phyloP scores from a whole-genome alignment of 257 asterid species.

The Solanum sejunctum region DNA sequence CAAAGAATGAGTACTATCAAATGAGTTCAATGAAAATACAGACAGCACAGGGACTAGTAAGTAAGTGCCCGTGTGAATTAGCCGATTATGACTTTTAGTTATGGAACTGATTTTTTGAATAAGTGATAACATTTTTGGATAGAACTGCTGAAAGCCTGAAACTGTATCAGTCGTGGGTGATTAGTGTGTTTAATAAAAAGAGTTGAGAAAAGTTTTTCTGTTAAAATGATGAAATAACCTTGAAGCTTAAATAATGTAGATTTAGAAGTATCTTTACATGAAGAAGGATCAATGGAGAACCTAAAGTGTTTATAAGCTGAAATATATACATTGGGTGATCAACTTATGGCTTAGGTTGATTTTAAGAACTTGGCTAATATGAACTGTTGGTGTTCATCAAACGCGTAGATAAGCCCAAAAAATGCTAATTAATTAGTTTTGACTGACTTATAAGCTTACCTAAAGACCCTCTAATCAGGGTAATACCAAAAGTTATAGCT shows the following conservation, averaged over 20 bases:
- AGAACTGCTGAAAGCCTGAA: neutral
- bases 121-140: neutral
- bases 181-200: neutral
- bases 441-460: neutral
- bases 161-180: neutral
- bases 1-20: neutral
- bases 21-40: neutral
- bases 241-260: neutral
- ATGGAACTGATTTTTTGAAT: no score
- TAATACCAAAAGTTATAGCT: neutral
- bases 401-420: neutral
- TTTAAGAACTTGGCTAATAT: neutral
- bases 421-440: neutral
- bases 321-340: neutral
- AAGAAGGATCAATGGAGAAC: neutral
- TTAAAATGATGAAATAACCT: neutral
- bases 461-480: neutral
- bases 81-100: neutral
- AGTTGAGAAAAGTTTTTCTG: neutral
- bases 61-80: neutral
- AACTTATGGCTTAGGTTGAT: neutral
- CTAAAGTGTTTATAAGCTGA: neutral
- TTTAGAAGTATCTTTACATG: neutral
- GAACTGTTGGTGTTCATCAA: neutral
- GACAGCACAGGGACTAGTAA: neutral